Conservation (phyloP, 148 eudicot species). For the Heliamphora exappendiculata region DNA sequence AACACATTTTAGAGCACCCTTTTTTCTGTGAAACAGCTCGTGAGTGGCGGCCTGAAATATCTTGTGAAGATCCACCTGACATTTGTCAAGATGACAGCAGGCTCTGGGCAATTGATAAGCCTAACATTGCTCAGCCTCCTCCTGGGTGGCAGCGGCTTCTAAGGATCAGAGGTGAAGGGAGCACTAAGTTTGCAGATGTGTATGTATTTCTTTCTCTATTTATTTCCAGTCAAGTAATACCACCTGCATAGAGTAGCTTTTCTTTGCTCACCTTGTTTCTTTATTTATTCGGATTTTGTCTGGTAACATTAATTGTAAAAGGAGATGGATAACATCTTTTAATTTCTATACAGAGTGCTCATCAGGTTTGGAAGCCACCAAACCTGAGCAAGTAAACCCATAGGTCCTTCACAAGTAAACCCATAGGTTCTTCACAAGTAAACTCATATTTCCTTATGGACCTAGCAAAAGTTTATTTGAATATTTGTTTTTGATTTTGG, state of each 20-base stretch:
- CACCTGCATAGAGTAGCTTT: background rate
- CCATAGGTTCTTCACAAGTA: too few species aligned
- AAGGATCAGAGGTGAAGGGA: conserved; percentile 74
- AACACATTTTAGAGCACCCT: conserved; percentile 56
- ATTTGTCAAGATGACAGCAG: conserved; percentile 76
- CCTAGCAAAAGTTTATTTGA: too few species aligned
- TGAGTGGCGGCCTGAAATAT: conserved; percentile 69
- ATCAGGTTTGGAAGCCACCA: background rate
- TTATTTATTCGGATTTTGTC: background rate
- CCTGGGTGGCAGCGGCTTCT: conserved; percentile 82
- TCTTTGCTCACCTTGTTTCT: background rate
- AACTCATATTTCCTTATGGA: too few species aligned
- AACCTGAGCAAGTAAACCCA: background rate
- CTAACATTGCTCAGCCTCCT: conserved; percentile 81
- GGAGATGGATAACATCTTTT: background rate
- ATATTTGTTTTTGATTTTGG: too few species aligned
- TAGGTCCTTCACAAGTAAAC: too few species aligned
- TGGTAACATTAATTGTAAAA: background rate
- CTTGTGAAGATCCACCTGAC: conserved; percentile 72
- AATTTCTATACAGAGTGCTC: background rate
- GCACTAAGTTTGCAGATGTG: conserved; percentile 92
- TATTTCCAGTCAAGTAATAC: background rate
- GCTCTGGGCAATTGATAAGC: conserved; percentile 94
- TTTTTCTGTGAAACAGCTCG: conserved; percentile 67
- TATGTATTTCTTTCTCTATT: conserved; percentile 34